Evolutionary conservation across 805 yeast genomes (phyloP).

Genomic region (Hanseniaspora lindneri): DNA sequence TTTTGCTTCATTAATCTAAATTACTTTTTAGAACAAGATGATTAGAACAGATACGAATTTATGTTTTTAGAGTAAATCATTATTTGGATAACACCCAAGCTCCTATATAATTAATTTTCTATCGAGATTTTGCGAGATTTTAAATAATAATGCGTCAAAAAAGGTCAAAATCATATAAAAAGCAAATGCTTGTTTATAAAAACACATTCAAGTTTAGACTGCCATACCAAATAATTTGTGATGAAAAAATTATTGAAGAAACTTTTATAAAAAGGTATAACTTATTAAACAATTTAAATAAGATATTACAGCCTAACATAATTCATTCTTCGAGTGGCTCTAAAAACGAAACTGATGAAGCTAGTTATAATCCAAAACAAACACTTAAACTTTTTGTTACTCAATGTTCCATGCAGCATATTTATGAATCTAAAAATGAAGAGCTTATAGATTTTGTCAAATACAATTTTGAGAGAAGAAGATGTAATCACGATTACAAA

Average conservation of each 20-base stretch:
- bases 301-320: constrained; percentile 53
- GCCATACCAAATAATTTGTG: constrained; percentile 84
- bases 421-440: constrained; percentile 62
- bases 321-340: constrained; percentile 32
- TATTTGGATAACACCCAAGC: too few relatives aligned
- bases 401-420: constrained; percentile 84
- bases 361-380: constrained; percentile 6
- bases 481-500: constrained; percentile 72
- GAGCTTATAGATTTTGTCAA: constrained; percentile 73
- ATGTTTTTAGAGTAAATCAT: too few relatives aligned
- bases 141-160: constrained; percentile 83
- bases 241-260: constrained; percentile 60
- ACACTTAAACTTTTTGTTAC: constrained; percentile 36
- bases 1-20: neutral
- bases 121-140: too few relatives aligned
- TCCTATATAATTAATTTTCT: too few relatives aligned
- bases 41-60: too few relatives aligned
- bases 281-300: constrained; percentile 62
- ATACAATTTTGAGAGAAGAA: constrained; percentile 64
- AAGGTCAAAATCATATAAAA: constrained; percentile 85
- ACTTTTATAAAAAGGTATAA: constrained; percentile 61
- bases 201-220: constrained; percentile 85
- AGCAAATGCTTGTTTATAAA: constrained; percentile 75
- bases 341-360: constrained; percentile 62
- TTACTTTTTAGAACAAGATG: too few relatives aligned